Evolutionary conservation across 1,284 basidiomycete genomes (phyloP), one percentile per base, ranked within the genome.

Genomic region (Veloporphyrellus conicus): DNA sequence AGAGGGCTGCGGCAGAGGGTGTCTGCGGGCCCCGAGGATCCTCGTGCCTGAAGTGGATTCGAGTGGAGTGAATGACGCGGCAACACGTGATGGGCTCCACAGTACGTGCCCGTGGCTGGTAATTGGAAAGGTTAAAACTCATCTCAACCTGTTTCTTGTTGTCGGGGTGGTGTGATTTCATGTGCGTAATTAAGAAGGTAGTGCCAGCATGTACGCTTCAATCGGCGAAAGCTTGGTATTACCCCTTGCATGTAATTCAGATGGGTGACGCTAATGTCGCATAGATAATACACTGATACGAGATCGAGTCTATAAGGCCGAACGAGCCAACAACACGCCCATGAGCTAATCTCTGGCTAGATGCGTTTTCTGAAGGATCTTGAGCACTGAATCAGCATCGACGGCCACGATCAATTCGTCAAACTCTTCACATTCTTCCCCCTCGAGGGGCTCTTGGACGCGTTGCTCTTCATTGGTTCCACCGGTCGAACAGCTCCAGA

Each of bases 331-430:
- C n/a, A 16, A 18, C 2, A 7, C 16, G 20, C 3, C 6, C 44
- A n/a, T n/a, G 32, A 42, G 35, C 7, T 48, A 31, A 35, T 15
- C 20, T 52, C 38, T 20, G 8, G 4, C 14, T 9, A 15, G 5
- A 31, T 31, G 12, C 31, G 3, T 28, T 28, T n/a, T n/a, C n/a
- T n/a, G n/a, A n/a, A 53, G 44, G 15, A 42, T 39, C 35, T 38
- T 49, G 22, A 54, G 45, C 19, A 32, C 41, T 11, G 43, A 33
- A n/a, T 54, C 37, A 4, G 43, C 43, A 19, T 46, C 54, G n/a
- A 46, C 46, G 6, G 48, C 44, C 28, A 53, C 22, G 32, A 53
- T 53, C 28, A 48, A 8, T 20, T 49, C 43, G 18, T 46, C 45
- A 33, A 54, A 49, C 6, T 43, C 35, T 15, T 34, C 31, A 16